These are phyloP conservation scores for Tuber aestivum DNA, from an alignment of 495 filamentous ascomycete genomes.

Conservation along the genomic window DNA sequence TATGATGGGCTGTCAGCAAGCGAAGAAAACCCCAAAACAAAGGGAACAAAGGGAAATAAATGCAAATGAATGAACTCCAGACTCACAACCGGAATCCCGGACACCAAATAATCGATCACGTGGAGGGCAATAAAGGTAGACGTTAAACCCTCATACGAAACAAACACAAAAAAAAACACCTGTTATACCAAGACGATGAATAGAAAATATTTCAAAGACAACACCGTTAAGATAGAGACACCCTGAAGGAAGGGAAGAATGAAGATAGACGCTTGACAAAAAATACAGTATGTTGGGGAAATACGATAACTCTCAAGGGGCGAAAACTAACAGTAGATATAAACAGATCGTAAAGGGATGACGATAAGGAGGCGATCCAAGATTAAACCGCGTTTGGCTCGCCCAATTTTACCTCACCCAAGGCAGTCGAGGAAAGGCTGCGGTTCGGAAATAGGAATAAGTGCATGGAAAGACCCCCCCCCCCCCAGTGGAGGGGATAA, in stretches of 20 bases:
- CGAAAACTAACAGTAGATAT: not conserved
- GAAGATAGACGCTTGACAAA: not conserved
- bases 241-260: not conserved
- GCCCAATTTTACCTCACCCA: not conserved
- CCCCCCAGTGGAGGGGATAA: no score
- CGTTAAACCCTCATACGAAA: not conserved
- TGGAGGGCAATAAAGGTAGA: not conserved
- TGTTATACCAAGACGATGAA: constrained; percentile 5
- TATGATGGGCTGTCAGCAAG: not conserved
- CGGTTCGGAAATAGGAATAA: not conserved
- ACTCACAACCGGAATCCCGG: constrained; percentile 6
- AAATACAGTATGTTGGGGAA: not conserved
- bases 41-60: constrained; percentile 2
- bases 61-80: constrained; percentile 6
- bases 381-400: not conserved
- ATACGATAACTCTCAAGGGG: not conserved
- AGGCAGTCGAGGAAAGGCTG: not conserved
- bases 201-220: not conserved
- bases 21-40: constrained; percentile 9
- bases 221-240: not conserved
- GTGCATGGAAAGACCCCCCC: not conserved
- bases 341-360: not conserved
- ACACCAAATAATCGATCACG: not conserved
- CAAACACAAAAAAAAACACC: not conserved
- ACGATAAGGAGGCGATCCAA: not conserved